Conservation (phyloP, 305 asterid genomes). For the Caryopteris hybrid region DNA sequence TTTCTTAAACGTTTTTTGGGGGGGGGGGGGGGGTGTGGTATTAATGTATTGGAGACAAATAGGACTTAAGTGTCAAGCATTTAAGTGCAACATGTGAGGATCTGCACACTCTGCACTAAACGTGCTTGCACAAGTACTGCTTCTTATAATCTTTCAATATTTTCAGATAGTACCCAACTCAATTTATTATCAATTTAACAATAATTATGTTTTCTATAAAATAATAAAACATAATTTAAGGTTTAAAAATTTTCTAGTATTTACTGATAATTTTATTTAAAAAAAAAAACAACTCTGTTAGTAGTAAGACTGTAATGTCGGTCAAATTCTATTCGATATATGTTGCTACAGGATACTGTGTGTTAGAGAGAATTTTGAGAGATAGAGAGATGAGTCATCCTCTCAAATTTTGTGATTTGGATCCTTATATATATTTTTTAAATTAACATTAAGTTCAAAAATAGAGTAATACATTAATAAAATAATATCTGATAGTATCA, state of each 20-base stretch:
- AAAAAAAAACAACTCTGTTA: slow-evolving; percentile 6
- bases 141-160: not conserved
- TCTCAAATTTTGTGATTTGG: too few species aligned
- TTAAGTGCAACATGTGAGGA: slow-evolving; percentile 27
- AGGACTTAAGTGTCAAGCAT: slow-evolving; percentile 19
- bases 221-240: not conserved
- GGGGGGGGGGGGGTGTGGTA: too few species aligned
- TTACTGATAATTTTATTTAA: slow-evolving; percentile 1
- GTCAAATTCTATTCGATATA: slow-evolving; percentile 20
- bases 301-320: slow-evolving; percentile 1
- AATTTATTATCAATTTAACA: not conserved
- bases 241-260: slow-evolving; percentile 10
- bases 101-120: slow-evolving; percentile 17
- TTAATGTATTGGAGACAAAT: slow-evolving; percentile 10
- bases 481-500: too few species aligned
- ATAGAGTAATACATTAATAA: too few species aligned
- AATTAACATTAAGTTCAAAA: too few species aligned
- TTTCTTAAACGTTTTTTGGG: not conserved
- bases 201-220: too few species aligned
- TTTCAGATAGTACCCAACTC: not conserved
- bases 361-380: not conserved
- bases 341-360: not conserved
- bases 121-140: slow-evolving; percentile 14
- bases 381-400: not conserved
- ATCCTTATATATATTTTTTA: too few species aligned